Evolutionary conservation across 2,329 filamentous ascomycete genomes (phyloP).

Genomic region (Shiraia sp.): DNA sequence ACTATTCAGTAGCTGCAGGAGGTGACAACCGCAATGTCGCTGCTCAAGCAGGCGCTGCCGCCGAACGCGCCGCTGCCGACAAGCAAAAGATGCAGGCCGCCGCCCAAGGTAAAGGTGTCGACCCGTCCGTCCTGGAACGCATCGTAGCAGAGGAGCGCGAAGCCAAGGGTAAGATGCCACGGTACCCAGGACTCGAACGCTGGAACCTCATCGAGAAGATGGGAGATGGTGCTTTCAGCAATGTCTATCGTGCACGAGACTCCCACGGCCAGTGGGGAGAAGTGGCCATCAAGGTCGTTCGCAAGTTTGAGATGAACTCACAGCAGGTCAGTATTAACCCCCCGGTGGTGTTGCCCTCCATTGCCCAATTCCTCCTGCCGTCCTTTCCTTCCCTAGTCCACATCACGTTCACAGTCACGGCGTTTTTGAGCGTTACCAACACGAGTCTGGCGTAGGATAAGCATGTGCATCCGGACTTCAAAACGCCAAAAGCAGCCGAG

Average conservation of each 20-base stretch:
- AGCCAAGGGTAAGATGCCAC: conserved; percentile 81
- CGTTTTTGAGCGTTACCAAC: conserved; percentile 54
- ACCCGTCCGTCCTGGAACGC: conserved; percentile 73
- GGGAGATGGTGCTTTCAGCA: conserved; percentile 98
- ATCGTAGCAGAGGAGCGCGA: conserved; percentile 92
- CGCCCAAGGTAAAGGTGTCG: conserved; percentile 53
- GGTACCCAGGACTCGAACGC: conserved; percentile 80
- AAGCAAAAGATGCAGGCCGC: conserved; percentile 61
- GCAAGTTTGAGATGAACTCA: conserved; percentile 98
- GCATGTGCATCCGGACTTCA: conserved; percentile 95
- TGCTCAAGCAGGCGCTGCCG: conserved; percentile 68
- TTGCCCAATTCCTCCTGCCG: conserved; percentile 35
- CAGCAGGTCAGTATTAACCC: conserved; percentile 81
- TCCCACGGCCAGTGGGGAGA: conserved; percentile 71
- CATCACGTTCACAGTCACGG: conserved; percentile 23
- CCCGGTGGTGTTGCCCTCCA: conserved; percentile 25
- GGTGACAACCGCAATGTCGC: conserved; percentile 66
- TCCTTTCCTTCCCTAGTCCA: conserved; percentile 35
- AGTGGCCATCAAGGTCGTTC: conserved; percentile 97
- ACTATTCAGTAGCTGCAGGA: conserved; percentile 66
- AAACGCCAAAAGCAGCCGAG: conserved; percentile 91
- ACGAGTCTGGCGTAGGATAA: conserved; percentile 69
- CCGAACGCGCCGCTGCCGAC: conserved; percentile 65
- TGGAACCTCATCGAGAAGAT: conserved; percentile 94
- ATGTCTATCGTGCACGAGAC: conserved; percentile 91